These are phyloP conservation scores for Colletotrichum sp. DNA, from an alignment of 2,329 filamentous ascomycete species.

Conservation along the genomic window DNA sequence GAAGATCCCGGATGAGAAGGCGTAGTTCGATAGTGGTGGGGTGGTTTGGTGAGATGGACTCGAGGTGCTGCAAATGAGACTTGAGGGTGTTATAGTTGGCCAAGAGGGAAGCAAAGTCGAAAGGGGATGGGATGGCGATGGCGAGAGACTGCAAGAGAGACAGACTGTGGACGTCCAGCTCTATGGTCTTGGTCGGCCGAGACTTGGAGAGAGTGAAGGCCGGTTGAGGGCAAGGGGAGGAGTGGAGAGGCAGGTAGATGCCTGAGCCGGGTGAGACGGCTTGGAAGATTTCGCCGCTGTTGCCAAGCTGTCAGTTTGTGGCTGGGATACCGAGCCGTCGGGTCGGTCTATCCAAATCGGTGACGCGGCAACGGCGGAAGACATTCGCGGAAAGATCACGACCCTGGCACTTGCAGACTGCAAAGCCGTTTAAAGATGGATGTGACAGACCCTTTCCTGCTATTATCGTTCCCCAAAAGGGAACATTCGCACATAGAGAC, in stretches of 20 bases:
- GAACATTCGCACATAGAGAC: no score
- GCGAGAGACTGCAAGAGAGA: conserved; percentile 44
- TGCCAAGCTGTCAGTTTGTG: background rate
- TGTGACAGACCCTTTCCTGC: background rate
- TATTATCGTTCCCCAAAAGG: no score
- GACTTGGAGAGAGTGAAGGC: conserved; percentile 32
- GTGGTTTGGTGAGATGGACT: conserved; percentile 3
- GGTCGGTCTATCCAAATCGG: no score
- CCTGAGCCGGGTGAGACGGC: conserved; percentile 31
- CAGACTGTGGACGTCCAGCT: conserved; percentile 34
- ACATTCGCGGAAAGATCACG: background rate
- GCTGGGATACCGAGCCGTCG: background rate
- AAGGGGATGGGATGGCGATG: conserved; percentile 35
- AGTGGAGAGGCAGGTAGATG: conserved; percentile 25
- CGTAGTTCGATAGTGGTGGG: conserved; percentile 27
- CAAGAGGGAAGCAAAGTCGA: conserved; percentile 27
- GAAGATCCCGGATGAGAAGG: conserved; percentile 28
- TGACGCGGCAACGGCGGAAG: background rate
- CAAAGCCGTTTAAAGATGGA: background rate
- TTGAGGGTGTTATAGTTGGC: conserved; percentile 28
- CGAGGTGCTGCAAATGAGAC: conserved; percentile 17
- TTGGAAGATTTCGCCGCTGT: conserved; percentile 27
- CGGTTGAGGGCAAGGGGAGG: conserved; percentile 20
- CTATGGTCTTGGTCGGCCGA: conserved; percentile 22
- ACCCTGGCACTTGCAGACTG: background rate